phyloP scores from a whole-genome alignment of 1,139 yeast species.

The Zhuliangozyma blackwelliae region DNA sequence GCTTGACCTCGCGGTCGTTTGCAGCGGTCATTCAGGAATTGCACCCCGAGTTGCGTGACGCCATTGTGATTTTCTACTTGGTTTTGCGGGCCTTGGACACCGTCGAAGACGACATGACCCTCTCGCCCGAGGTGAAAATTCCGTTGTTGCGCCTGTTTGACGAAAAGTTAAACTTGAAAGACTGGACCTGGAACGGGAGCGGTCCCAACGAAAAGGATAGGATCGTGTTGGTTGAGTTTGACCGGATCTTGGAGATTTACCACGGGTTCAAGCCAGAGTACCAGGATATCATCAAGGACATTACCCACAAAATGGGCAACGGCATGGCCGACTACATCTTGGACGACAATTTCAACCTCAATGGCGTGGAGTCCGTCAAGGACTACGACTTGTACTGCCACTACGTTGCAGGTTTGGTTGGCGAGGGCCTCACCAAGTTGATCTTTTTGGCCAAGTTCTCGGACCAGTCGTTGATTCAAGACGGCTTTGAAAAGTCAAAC shows the following conservation, averaged over 20 bases:
- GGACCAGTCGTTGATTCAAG: slow-evolving; percentile 44
- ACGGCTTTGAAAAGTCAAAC: slow-evolving; percentile 57
- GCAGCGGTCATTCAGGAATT: slow-evolving; percentile 89
- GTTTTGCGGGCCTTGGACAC: slow-evolving; percentile 91
- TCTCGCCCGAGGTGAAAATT: slow-evolving; percentile 65
- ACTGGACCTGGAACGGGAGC: slow-evolving; percentile 79
- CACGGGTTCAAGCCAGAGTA: slow-evolving; percentile 71
- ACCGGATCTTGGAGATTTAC: slow-evolving; percentile 62
- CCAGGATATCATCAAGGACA: slow-evolving; percentile 73
- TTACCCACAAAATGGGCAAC: slow-evolving; percentile 83
- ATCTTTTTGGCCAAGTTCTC: slow-evolving; percentile 67
- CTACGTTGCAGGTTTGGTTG: slow-evolving; percentile 96
- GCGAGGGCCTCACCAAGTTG: slow-evolving; percentile 87
- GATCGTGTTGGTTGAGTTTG: slow-evolving; percentile 72
- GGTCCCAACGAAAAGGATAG: slow-evolving; percentile 80
- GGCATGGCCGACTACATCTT: slow-evolving; percentile 96
- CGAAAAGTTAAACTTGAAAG: slow-evolving; percentile 53
- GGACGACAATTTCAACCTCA: slow-evolving; percentile 71
- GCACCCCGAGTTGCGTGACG: slow-evolving; percentile 83
- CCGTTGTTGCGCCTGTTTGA: slow-evolving; percentile 71
- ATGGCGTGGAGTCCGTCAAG: slow-evolving; percentile 70
- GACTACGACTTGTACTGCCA: slow-evolving; percentile 93
- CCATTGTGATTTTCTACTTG: slow-evolving; percentile 78
- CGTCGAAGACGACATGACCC: slow-evolving; percentile 92
- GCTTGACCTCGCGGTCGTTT: slow-evolving; percentile 80